Percentiles rank a stretch among this genome's conserved stretches.
Evolutionary conservation across 2,329 filamentous ascomycete genomes (phyloP).

Genomic region (Monilinia laxa): DNA sequence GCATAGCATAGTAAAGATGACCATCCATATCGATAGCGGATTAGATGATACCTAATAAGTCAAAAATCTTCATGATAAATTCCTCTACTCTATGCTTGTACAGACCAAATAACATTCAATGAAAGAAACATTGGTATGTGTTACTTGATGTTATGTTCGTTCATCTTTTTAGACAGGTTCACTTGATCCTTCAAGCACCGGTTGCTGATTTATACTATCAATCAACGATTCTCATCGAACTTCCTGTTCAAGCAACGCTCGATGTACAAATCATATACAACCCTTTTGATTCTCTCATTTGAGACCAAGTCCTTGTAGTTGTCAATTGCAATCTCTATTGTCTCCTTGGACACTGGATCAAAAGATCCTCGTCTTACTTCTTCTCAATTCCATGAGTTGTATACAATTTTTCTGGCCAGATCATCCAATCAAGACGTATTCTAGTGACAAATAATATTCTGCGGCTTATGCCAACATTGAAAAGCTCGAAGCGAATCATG

Average conservation of each 20-base stretch:
- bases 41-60: not conserved
- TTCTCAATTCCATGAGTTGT: too few relatives aligned
- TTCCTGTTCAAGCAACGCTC: too few relatives aligned
- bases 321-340: not conserved
- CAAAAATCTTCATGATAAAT: not conserved
- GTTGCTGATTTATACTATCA: constrained; percentile 2
- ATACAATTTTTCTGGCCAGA: too few relatives aligned
- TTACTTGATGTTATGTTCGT: not conserved
- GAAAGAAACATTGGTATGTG: not conserved
- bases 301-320: not conserved
- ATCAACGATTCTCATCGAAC: not conserved
- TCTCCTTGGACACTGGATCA: not conserved
- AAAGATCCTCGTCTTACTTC: too few relatives aligned
- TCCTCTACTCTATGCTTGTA: not conserved
- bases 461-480: not conserved
- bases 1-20: too few relatives aligned
- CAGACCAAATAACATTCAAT: not conserved
- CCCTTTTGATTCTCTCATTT: not conserved
- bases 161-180: not conserved
- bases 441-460: too few relatives aligned
- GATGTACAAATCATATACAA: not conserved
- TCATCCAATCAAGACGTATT: too few relatives aligned
- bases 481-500: not conserved
- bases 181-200: not conserved
- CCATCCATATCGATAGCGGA: too few relatives aligned